Conservation (phyloP, 306 rosid genomes). For the Lupinus albus region DNA sequence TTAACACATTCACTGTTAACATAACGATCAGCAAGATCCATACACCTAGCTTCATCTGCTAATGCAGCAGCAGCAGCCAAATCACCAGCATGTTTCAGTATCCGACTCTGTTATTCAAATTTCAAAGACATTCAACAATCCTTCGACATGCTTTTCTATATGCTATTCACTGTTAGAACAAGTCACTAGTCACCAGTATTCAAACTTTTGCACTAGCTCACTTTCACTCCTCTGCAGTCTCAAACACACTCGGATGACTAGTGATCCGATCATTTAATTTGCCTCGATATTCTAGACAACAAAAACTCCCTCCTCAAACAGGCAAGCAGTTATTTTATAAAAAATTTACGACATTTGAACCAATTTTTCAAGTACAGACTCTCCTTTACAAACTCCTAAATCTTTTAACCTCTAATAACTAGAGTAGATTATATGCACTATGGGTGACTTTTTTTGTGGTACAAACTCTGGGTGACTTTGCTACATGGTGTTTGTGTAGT, state of each 20-base stretch:
- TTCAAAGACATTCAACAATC: conserved; percentile 19
- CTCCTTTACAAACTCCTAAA: neutral
- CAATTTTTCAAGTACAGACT: neutral
- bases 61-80: conserved; percentile 69
- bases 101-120: conserved; percentile 60
- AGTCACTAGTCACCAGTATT: neutral
- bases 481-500: neutral
- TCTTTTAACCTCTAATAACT: conserved; percentile 23
- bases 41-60: conserved; percentile 80
- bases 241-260: neutral
- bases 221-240: conserved; percentile 1
- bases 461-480: neutral
- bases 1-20: conserved; percentile 79
- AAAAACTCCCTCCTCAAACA: neutral
- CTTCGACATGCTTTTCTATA: conserved; percentile 15
- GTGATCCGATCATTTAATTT: conserved; percentile 31
- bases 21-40: conserved; percentile 84
- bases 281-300: neutral
- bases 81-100: conserved; percentile 80
- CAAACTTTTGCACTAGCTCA: conserved; percentile 9
- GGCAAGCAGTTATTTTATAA: neutral
- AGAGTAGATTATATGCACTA: neutral
- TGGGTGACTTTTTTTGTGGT: too few relatives aligned
- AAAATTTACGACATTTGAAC: neutral
- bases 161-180: conserved; percentile 1